Evolutionary conservation across 306 rosid species (phyloP).

Genomic region (Datisca glomerata): DNA sequence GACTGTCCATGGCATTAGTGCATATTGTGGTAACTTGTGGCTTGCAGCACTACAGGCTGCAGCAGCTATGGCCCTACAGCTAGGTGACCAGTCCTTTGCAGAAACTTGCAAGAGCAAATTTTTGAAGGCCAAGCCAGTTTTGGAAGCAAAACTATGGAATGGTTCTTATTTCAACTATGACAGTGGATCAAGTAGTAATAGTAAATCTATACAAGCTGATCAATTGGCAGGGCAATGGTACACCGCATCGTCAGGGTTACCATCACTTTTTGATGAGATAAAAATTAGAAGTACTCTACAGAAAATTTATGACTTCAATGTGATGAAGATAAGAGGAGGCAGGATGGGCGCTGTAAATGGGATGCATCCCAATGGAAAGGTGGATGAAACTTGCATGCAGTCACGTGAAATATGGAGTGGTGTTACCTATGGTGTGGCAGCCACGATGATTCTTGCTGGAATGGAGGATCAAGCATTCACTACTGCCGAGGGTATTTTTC

Average conservation of each 20-base stretch:
- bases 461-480: slow-evolving; percentile 87
- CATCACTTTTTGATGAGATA: slow-evolving; percentile 67
- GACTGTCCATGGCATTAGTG: slow-evolving; percentile 97
- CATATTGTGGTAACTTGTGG: slow-evolving; percentile 96
- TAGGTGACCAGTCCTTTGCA: slow-evolving; percentile 69
- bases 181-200: slow-evolving; percentile 79
- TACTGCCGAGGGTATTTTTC: slow-evolving; percentile 84
- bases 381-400: slow-evolving; percentile 99
- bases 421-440: slow-evolving; percentile 90
- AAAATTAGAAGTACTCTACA: slow-evolving; percentile 67
- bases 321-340: slow-evolving; percentile 89
- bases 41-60: slow-evolving; percentile 98
- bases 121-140: slow-evolving; percentile 79
- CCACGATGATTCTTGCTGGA: slow-evolving; percentile 89
- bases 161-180: slow-evolving; percentile 97
- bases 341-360: slow-evolving; percentile 98
- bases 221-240: slow-evolving; percentile 99
- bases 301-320: slow-evolving; percentile 80
- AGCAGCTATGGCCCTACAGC: slow-evolving; percentile 83
- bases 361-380: slow-evolving; percentile 87
- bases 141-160: slow-evolving; percentile 85
- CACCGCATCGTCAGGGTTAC: slow-evolving; percentile 84
- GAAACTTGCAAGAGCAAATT: slow-evolving; percentile 77
- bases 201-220: slow-evolving; percentile 95
- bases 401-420: slow-evolving; percentile 98